Evolutionary conservation across 2,329 filamentous ascomycete species (phyloP), one percentile per base, ranked within the genome.

Genomic region (Aspergillaceae sp.): DNA sequence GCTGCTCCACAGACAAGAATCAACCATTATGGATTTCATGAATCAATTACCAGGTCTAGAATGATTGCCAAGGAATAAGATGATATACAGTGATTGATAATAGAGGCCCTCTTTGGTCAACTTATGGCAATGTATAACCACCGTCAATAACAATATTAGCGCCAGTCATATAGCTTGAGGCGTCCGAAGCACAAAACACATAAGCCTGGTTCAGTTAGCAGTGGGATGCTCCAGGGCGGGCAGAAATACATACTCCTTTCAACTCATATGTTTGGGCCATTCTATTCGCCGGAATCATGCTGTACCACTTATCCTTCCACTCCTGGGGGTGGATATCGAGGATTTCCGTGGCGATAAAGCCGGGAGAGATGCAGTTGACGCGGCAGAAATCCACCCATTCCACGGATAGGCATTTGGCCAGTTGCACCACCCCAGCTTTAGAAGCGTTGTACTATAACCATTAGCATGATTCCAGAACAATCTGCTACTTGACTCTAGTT

Each of bases 131-230:
- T 5, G 68, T 71, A 47, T 74, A 74, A 3, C 72, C 71, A 28
- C 72, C 72, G 46, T 74, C 73, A 46, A 75, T 68, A 28, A 75
- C 57, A 9, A 74, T 53, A 44, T 75, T 67, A 2, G 71, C 64
- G 30, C 72, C 73, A 7, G 72, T 74, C 64, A 73, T 74, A 47
- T 74, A 75, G 41, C 66, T 70, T 41, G 67, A 73, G 1, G 72
- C 71, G 59, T 74, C 69, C 8, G 64, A 69, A 7, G 72, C 71
- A 26, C 69, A 62, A 49, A 72, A 73, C 9, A 73, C 64, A 45
- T 71, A 72, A 10, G 67, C 67, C 56, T 59, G 27, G 19, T 27
- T 28, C n/a, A 29, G 7, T 49, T 26, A 47, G 44, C 28, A 26
- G 46, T 28, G 10, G 19, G 19, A 19, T 10, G 30, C 29, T 8